Base-by-base conservation (phyloP, 208 protist species). In the Leishmania gerbilli region DNA sequence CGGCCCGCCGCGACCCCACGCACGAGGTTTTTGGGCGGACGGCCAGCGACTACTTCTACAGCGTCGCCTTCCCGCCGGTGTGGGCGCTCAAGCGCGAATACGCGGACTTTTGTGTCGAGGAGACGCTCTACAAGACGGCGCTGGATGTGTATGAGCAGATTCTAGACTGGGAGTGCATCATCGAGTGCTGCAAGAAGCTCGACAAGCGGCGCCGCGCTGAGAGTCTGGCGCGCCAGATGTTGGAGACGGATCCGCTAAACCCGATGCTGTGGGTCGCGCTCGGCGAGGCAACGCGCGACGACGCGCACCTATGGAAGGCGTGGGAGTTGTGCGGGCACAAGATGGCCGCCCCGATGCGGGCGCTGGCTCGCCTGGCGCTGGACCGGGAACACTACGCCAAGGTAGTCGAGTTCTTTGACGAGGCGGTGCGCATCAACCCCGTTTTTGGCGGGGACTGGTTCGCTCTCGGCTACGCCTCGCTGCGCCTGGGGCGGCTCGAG, bases 391-490 rank as follows among this genome's bases (percentile, higher is more conserved):
- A 96, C 76, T 98, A 94, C 77, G 88, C 92, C 53, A 88, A 97
- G 68, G 95, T 96, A 2, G 86, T 98, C 42, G 83, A 96, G 74
- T 97, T 93, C 84, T 99, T 99, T 85, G 95, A 98, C 84, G 85
- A 90, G 47, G 93, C 94, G 1, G 90, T 98, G 21, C 74, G 80
- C 34, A 83, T 99, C 56, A 98, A 97, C 87, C 94, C 95, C 17
- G 84, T 98, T 3, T 98, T 97, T 84, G 95, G 94, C 40, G 95
- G 90, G 4, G 92, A 98, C 86, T 99, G 97, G 96, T 99, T 99
- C 77, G 86, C 94, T 0, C 88, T 98, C 3, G 97, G 95, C 42
- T 98, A 93, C 80, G 92, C 94, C 7, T 86, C 92, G 19, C 91
- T 98, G 81, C 87, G 89, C 51, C 81, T 95, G 74, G 74, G 93